Evolutionary conservation across 495 filamentous ascomycete genomes (phyloP).

Genomic region (Pyronema domesticum): DNA sequence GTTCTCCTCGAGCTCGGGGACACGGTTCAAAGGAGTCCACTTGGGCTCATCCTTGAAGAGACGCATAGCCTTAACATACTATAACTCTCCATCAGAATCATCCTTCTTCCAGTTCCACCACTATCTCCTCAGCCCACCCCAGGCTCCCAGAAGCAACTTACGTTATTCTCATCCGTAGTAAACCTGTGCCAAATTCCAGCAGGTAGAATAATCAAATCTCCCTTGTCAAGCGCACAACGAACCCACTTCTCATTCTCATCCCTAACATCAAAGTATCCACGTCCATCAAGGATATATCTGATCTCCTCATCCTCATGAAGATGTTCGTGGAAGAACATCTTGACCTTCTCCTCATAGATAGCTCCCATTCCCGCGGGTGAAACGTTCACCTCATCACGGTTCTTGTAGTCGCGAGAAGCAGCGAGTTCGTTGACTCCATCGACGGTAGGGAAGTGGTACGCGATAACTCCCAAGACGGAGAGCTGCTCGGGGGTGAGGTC

Average conservation of each 20-base stretch:
- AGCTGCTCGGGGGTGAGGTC: slow-evolving; percentile 44
- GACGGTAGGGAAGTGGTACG: slow-evolving; percentile 41
- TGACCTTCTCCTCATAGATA: slow-evolving; percentile 76
- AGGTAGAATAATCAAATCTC: slow-evolving; percentile 67
- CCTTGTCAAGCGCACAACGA: slow-evolving; percentile 56
- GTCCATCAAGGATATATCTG: slow-evolving; percentile 78
- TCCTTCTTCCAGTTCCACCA: not conserved
- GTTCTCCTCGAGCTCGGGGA: slow-evolving; percentile 60
- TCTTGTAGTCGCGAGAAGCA: slow-evolving; percentile 62
- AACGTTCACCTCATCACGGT: slow-evolving; percentile 84
- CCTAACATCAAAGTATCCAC: slow-evolving; percentile 86
- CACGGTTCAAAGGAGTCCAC: slow-evolving; percentile 87
- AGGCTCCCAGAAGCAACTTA: slow-evolving; percentile 32
- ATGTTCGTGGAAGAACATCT: slow-evolving; percentile 85
- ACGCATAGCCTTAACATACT: slow-evolving; percentile 94
- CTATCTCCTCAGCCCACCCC: not conserved
- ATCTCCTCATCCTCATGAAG: slow-evolving; percentile 99
- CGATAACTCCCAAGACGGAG: slow-evolving; percentile 55
- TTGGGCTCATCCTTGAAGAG: slow-evolving; percentile 98
- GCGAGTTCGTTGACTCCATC: slow-evolving; percentile 50
- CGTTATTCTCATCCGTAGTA: slow-evolving; percentile 79
- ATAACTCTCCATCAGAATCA: slow-evolving; percentile 5
- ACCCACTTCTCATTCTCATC: slow-evolving; percentile 60
- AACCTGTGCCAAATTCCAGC: slow-evolving; percentile 97
- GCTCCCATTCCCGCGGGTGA: slow-evolving; percentile 74